phyloP scores from a whole-genome alignment of 2,329 filamentous ascomycete genomes.

The Trichoderma sp. region DNA sequence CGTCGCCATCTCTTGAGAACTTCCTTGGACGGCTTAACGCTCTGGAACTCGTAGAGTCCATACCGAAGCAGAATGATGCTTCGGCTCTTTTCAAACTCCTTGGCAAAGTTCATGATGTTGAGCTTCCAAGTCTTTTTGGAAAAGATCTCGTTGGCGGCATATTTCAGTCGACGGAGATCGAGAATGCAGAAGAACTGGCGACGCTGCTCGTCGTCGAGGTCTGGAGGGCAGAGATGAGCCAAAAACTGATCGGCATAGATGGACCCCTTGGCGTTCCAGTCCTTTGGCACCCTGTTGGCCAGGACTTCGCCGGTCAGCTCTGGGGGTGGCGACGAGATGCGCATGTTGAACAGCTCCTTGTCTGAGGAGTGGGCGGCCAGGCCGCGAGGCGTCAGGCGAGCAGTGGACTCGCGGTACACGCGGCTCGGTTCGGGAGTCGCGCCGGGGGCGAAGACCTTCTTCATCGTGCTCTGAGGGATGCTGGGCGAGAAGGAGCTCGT shows the following conservation, averaged over 20 bases:
- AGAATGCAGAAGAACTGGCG: conserved; percentile 66
- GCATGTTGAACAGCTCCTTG: conserved; percentile 59
- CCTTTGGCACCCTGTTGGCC: conserved; percentile 55
- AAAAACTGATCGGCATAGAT: conserved; percentile 64
- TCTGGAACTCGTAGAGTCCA: conserved; percentile 64
- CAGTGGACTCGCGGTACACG: conserved; percentile 48
- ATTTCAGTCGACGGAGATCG: conserved; percentile 62
- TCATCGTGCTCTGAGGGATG: conserved; percentile 48
- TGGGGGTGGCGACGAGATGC: conserved; percentile 58
- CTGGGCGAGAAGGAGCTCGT: conserved; percentile 48
- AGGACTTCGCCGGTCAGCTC: conserved; percentile 58
- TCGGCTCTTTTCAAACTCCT: conserved; percentile 65
- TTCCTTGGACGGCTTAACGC: conserved; percentile 59
- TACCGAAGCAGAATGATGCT: conserved; percentile 63
- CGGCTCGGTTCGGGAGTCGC: conserved; percentile 48
- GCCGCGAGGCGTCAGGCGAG: conserved; percentile 51
- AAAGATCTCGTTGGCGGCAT: conserved; percentile 63
- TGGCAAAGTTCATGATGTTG: conserved; percentile 63
- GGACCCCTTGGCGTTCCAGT: conserved; percentile 54
- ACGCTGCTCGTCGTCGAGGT: conserved; percentile 60
- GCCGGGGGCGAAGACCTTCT: conserved; percentile 50
- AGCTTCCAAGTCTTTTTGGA: conserved; percentile 63
- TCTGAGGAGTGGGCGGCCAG: conserved; percentile 52
- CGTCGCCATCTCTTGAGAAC: conserved; percentile 60
- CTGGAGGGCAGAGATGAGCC: conserved; percentile 56